phyloP scores from a whole-genome alignment of 148 eudicot genomes.

The Rhododendron ferrugineum region DNA sequence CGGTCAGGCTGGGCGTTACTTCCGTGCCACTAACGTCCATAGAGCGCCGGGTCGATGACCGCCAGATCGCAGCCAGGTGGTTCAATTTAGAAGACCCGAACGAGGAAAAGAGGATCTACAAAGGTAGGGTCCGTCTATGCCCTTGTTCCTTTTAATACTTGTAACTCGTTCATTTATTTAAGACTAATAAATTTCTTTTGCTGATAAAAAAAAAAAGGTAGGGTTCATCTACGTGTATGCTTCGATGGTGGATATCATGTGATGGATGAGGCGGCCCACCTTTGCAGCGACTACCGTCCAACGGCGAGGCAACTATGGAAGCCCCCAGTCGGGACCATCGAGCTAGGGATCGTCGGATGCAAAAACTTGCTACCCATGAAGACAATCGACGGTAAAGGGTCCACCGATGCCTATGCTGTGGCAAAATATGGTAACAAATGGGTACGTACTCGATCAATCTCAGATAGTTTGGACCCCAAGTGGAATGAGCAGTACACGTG shows the following conservation, averaged over 20 bases:
- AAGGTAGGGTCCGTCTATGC: slow-evolving; percentile 52
- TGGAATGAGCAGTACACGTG: slow-evolving; percentile 99
- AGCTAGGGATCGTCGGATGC: slow-evolving; percentile 82
- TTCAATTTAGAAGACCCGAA: slow-evolving; percentile 53
- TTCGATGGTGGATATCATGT: slow-evolving; percentile 97
- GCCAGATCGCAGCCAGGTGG: slow-evolving; percentile 68
- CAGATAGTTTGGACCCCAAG: slow-evolving; percentile 66
- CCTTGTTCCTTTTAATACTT: not conserved
- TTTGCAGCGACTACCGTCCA: slow-evolving; percentile 86
- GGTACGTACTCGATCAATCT: slow-evolving; percentile 75
- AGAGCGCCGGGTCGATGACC: slow-evolving; percentile 87
- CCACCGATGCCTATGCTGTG: slow-evolving; percentile 72
- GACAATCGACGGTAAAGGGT: slow-evolving; percentile 59
- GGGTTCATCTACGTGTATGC: slow-evolving; percentile 71
- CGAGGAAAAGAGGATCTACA: slow-evolving; percentile 40
- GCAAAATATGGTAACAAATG: slow-evolving; percentile 95
- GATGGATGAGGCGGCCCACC: slow-evolving; percentile 89
- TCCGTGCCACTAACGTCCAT: slow-evolving; percentile 51
- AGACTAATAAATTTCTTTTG: not conserved
- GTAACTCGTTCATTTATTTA: not conserved
- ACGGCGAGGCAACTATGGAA: slow-evolving; percentile 94
- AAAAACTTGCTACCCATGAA: slow-evolving; percentile 64
- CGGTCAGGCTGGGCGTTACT: slow-evolving; percentile 39
- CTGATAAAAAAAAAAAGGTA: slow-evolving; percentile 13
- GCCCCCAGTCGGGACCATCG: slow-evolving; percentile 64